Conservation (phyloP, 2,329 filamentous ascomycete species). For the Alternaria rosae region DNA sequence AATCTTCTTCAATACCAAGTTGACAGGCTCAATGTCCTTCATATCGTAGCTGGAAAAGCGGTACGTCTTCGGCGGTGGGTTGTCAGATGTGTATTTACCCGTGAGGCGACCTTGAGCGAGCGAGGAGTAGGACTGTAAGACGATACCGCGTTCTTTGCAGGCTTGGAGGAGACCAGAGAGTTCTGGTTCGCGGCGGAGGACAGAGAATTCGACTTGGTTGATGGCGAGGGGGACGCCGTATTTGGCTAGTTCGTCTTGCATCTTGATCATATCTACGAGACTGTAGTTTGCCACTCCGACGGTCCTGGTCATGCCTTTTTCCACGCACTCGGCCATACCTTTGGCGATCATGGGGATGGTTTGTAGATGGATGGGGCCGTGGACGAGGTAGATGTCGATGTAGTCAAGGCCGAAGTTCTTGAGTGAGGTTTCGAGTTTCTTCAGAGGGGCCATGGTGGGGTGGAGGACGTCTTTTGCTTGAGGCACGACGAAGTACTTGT, state of each 20-base stretch:
- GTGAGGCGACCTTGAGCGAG: slow-evolving; percentile 48
- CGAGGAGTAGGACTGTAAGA: slow-evolving; percentile 54
- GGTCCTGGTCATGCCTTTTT: neutral
- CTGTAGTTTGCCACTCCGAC: slow-evolving; percentile 2
- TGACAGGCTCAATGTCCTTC: slow-evolving; percentile 51
- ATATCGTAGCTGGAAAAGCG: slow-evolving; percentile 55
- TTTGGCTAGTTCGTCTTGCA: slow-evolving; percentile 1
- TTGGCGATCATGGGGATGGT: slow-evolving; percentile 2
- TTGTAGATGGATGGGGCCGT: slow-evolving; percentile 2
- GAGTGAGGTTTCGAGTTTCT: slow-evolving; percentile 1
- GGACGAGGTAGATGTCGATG: slow-evolving; percentile 2
- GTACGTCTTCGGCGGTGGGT: slow-evolving; percentile 49
- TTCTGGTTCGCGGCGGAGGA: slow-evolving; percentile 54
- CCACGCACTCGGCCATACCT: slow-evolving; percentile 1
- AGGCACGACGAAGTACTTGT: slow-evolving; percentile 3
- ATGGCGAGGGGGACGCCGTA: slow-evolving; percentile 49
- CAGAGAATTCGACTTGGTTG: slow-evolving; percentile 56
- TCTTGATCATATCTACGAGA: slow-evolving; percentile 1
- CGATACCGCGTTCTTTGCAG: slow-evolving; percentile 48
- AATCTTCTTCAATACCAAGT: slow-evolving; percentile 48
- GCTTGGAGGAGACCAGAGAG: slow-evolving; percentile 49
- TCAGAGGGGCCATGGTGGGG: neutral
- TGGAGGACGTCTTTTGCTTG: slow-evolving; percentile 2
- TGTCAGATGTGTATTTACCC: slow-evolving; percentile 44
- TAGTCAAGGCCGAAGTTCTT: slow-evolving; percentile 2